phyloP scores from a whole-genome alignment of 2,329 filamentous ascomycete genomes.

The Exutisphaerella laricina region DNA sequence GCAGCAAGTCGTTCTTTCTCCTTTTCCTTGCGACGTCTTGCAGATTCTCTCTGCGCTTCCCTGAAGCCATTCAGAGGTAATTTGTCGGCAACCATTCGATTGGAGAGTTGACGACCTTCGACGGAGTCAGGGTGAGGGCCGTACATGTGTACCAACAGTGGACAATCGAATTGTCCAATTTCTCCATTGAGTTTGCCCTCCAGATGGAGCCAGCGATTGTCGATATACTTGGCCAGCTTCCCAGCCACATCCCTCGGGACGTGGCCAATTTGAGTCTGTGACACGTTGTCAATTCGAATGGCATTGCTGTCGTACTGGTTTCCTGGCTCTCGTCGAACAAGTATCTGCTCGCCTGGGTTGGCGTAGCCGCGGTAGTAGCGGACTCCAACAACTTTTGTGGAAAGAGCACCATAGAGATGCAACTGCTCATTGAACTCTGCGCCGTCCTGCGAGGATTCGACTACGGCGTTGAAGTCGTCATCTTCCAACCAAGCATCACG shows the following conservation, averaged over 20 bases:
- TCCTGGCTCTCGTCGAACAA: slow-evolving; percentile 58
- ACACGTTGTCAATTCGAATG: slow-evolving; percentile 71
- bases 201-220: slow-evolving; percentile 52
- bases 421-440: slow-evolving; percentile 25
- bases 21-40: slow-evolving; percentile 29
- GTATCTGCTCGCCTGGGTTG: slow-evolving; percentile 57
- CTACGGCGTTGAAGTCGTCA: slow-evolving; percentile 28
- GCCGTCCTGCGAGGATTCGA: slow-evolving; percentile 30
- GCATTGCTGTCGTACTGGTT: slow-evolving; percentile 67
- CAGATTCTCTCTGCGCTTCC: slow-evolving; percentile 30
- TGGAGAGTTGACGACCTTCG: slow-evolving; percentile 50
- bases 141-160: slow-evolving; percentile 62
- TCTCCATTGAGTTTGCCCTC: slow-evolving; percentile 65
- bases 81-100: slow-evolving; percentile 57
- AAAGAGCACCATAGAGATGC: slow-evolving; percentile 34
- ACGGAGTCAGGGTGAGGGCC: slow-evolving; percentile 46
- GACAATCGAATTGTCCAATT: slow-evolving; percentile 66
- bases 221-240: slow-evolving; percentile 70
- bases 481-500: slow-evolving; percentile 27
- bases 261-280: slow-evolving; percentile 71
- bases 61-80: slow-evolving; percentile 50
- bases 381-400: slow-evolving; percentile 56
- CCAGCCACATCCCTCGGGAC: slow-evolving; percentile 60
- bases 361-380: slow-evolving; percentile 58
- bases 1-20: slow-evolving; percentile 25